Evolutionary conservation across 495 filamentous ascomycete species (phyloP), one percentile per base, ranked within the genome.

Genomic region (Lindgomyces ingoldianus): DNA sequence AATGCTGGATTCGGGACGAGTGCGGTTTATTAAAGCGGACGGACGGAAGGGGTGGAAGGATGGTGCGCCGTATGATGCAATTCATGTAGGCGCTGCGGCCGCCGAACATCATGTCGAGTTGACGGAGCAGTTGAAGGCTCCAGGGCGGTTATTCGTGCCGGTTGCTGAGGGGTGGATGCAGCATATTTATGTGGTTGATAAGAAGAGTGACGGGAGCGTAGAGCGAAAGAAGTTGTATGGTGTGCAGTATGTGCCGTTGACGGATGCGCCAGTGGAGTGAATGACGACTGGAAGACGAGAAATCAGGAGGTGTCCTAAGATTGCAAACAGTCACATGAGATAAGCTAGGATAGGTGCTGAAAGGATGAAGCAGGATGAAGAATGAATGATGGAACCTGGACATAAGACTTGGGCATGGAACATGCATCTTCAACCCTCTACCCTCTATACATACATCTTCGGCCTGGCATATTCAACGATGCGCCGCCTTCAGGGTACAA

Each of bases 41-140:
- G 94, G 94, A 4, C 78, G 94, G 14, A 79, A 85, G 67, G 94
- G 94, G 6, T 95, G 70, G 68, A 45, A 58, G 48, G 70, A 75
- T 54, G 72, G 75, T 16, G 86, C 81, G 27, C 85, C 84, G 33
- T 89, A 87, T 68, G 93, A 98, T 81, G 94, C 91, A 9, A 97
- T 99, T 59, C 94, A 98, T 74, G 94, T 99, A 10, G 94, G 94
- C 0, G 94, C 94, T 1, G 91, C 91, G 22, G 93, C 95, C 14
- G 81, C 76, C 66, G 80, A 83, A 68, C 77, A 95, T 49, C 93
- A 96, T 72, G 70, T 82, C 39, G 80, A 81, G 64, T 74, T 99
- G 68, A 74, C 96, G 48, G 83, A 87, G 44, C 94, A 98, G 75
- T 76, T 98, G 69, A 85, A 83, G 62, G 79, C 83, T 3, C 93